phyloP scores from a whole-genome alignment of 106 monocot species.

The Dactylorhiza incarnata region DNA sequence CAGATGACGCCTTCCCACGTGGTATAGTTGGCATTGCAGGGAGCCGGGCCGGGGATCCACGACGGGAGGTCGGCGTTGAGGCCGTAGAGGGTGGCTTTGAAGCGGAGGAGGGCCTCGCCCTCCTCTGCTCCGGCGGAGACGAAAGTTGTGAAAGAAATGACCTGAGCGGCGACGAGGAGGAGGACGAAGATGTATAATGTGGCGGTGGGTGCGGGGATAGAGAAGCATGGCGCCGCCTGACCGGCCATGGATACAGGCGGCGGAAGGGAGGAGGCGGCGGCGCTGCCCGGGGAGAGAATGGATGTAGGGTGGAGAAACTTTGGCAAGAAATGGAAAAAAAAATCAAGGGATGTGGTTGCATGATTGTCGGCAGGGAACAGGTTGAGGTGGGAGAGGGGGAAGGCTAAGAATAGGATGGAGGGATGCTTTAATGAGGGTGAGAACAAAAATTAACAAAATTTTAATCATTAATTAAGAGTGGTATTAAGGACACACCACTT shows the following conservation, averaged over 20 bases:
- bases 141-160: not conserved
- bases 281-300: not conserved
- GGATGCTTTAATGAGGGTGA: not conserved
- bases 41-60: slow-evolving; percentile 13
- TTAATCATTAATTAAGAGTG: too few species aligned
- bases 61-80: not conserved
- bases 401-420: not conserved
- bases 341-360: not conserved
- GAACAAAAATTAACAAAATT: too few species aligned
- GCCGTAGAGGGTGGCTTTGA: slow-evolving; percentile 21
- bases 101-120: slow-evolving; percentile 19
- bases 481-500: too few species aligned
- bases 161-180: not conserved
- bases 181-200: slow-evolving; percentile 5
- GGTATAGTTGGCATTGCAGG: slow-evolving; percentile 11
- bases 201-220: not conserved
- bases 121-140: slow-evolving; percentile 1
- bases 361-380: not conserved
- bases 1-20: slow-evolving; percentile 42
- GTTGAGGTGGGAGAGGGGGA: not conserved
- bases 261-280: not conserved
- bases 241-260: slow-evolving; percentile 10
- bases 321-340: not conserved
- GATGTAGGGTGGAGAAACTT: not conserved
- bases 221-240: not conserved